These are phyloP conservation scores for Coniochaeta sp. DNA, from an alignment of 2,329 filamentous ascomycete genomes.

Conservation along the genomic window DNA sequence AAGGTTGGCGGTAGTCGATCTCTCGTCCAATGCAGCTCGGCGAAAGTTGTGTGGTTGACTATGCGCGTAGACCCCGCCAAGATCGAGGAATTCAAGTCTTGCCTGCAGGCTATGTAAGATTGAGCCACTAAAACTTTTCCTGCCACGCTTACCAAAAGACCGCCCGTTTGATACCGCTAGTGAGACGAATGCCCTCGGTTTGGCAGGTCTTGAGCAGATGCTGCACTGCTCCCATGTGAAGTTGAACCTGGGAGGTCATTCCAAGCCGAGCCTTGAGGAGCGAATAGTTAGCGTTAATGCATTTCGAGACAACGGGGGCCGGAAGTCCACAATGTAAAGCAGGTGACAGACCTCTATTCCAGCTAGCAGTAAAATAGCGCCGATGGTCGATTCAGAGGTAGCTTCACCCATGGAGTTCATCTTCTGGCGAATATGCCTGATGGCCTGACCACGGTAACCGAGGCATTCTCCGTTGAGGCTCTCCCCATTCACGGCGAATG, in stretches of 20 bases:
- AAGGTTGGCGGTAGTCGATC: conserved; percentile 19
- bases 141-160: conserved; percentile 30
- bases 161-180: conserved; percentile 31
- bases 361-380: conserved; percentile 32
- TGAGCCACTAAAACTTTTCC: neutral
- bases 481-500: conserved; percentile 18
- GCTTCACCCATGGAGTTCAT: conserved; percentile 19
- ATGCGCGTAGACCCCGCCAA: conserved; percentile 29
- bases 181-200: conserved; percentile 20
- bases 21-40: conserved; percentile 30
- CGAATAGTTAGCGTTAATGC: too few species aligned
- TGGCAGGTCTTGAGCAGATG: conserved; percentile 24
- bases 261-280: conserved; percentile 26
- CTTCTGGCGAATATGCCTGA: conserved; percentile 24
- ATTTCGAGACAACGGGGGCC: too few species aligned
- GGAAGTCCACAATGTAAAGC: too few species aligned
- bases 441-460: conserved; percentile 22
- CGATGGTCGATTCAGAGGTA: conserved; percentile 27
- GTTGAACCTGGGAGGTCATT: conserved; percentile 26
- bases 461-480: conserved; percentile 24
- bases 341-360: conserved; percentile 31
- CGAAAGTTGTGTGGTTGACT: conserved; percentile 30
- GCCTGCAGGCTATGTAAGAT: conserved; percentile 19
- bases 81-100: conserved; percentile 32
- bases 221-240: conserved; percentile 31